Evolutionary conservation across 2,329 filamentous ascomycete species (phyloP).

Genomic region (Fusarium sp.): DNA sequence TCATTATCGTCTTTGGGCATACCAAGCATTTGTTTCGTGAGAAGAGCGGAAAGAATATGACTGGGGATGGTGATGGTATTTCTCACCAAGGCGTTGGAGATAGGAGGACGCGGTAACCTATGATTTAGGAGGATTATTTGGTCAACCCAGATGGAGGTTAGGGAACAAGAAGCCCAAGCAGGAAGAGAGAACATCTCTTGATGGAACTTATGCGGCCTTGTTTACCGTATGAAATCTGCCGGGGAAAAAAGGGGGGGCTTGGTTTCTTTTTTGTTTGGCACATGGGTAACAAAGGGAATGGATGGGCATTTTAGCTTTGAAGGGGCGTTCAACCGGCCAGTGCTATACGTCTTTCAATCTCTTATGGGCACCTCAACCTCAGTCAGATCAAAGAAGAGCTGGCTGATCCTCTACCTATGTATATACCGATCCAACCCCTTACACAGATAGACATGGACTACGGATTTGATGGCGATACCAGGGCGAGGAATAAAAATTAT

Average conservation of each 20-base stretch:
- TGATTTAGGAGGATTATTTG: conserved; percentile 18
- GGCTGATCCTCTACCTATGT: conserved; percentile 27
- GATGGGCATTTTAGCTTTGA: conserved; percentile 28
- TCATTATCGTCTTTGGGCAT: conserved; percentile 12
- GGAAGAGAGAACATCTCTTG: neutral
- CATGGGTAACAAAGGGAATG: conserved; percentile 21
- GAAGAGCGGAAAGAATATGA: conserved; percentile 28
- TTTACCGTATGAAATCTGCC: conserved; percentile 4
- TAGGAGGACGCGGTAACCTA: conserved; percentile 3
- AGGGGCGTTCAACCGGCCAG: conserved; percentile 45
- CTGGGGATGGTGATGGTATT: conserved; percentile 35
- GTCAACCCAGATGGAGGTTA: conserved; percentile 17
- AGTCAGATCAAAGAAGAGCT: conserved; percentile 1
- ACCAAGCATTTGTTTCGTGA: conserved; percentile 6
- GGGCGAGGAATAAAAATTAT: conserved; percentile 12
- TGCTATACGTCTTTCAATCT: conserved; percentile 18
- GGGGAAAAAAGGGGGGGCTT: conserved; percentile 22
- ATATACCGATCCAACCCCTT: conserved; percentile 31
- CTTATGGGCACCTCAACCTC: conserved; percentile 19
- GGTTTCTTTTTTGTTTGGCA: conserved; percentile 26
- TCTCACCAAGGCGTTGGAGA: conserved; percentile 37
- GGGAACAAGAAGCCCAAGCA: neutral
- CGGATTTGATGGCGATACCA: conserved; percentile 24
- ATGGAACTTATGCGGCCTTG: neutral
- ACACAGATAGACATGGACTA: conserved; percentile 26